Conservation (phyloP, 306 rosid species). For the Cucurbita argyrosperma region DNA sequence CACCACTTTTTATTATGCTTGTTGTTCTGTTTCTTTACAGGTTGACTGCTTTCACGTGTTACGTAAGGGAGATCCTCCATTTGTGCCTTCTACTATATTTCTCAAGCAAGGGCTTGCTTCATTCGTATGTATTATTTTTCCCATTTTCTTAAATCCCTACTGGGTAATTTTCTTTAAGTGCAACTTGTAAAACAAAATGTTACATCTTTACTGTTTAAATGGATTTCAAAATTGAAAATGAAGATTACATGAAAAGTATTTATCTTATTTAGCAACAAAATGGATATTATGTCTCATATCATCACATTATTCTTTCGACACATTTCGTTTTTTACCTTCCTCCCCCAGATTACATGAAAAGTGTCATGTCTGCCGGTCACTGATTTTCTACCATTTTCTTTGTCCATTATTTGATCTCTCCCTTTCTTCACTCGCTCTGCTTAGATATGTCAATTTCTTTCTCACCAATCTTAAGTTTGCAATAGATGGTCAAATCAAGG, state of each 20-base stretch:
- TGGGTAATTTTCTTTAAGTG: neutral
- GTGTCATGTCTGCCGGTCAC: neutral
- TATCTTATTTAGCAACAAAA: neutral
- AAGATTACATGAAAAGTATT: neutral
- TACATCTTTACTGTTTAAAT: neutral
- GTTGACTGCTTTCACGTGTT: conserved; percentile 96
- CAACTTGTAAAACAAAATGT: neutral
- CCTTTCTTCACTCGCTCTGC: too few relatives aligned
- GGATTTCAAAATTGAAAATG: neutral
- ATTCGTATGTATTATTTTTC: conserved; percentile 45
- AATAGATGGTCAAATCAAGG: too few relatives aligned
- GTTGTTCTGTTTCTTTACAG: conserved; percentile 21
- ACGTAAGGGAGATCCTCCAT: conserved; percentile 91
- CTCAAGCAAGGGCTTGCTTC: conserved; percentile 80
- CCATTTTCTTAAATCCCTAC: neutral
- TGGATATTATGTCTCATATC: neutral
- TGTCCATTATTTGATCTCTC: neutral
- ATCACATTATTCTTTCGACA: neutral
- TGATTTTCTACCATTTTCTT: neutral
- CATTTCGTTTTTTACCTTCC: neutral
- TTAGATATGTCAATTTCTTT: too few relatives aligned
- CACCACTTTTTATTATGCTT: neutral
- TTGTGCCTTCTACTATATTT: conserved; percentile 79
- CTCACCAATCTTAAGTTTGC: too few relatives aligned
- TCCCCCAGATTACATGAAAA: neutral